Base-by-base conservation (phyloP, 202 grass and related monocot genomes). In the Eragrostis tef region DNA sequence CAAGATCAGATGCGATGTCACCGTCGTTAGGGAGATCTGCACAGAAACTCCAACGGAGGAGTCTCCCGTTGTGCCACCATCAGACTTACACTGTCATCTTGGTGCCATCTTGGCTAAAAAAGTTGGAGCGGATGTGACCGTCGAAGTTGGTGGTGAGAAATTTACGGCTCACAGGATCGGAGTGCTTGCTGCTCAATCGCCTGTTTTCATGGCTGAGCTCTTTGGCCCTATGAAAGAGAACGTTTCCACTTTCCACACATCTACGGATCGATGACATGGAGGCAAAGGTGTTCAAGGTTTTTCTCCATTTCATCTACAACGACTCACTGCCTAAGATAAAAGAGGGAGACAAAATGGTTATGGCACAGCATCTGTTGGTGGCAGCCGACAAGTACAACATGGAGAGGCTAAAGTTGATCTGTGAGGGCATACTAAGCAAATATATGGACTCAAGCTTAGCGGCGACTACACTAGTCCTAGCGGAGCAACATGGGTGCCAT, bases 321-420 rank as follows among this genome's bases (percentile, higher is more conserved):
- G 79, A 41, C 68, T 82, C 68, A 0, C 0, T 82, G 56, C 69
- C 80, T 1, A 20, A 48, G 0, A 15, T 70, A 39, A 39, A 39
- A 39, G 34, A 39, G 34, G 34, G 34, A 3, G 44, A 73, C 1
- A 63, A 41, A 0, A 1, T 6, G 69, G 57, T 36, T 1, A 82
- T 74, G 80, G 69, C 59, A 11, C 80, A 82, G 10, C 80, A 82
- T 64, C 14, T 82, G 11, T 57, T 83, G 1, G 80, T 74, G 0
- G 59, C 59, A 2, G 59, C 70, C 0, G 79, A 81, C 6, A 70
- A 41, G 11, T 81, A 81, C 6, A 16, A 31, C 17, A 15, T 81
- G 6, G 51, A 7, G 66, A 60, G 34, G 34, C 34, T 60, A 9
- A 74, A 42, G 29, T 7, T 36, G 2, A 57, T 47, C 42, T 72